Base-by-base conservation (phyloP, 129 eudicot genomes). In the Flaveria robusta region DNA sequence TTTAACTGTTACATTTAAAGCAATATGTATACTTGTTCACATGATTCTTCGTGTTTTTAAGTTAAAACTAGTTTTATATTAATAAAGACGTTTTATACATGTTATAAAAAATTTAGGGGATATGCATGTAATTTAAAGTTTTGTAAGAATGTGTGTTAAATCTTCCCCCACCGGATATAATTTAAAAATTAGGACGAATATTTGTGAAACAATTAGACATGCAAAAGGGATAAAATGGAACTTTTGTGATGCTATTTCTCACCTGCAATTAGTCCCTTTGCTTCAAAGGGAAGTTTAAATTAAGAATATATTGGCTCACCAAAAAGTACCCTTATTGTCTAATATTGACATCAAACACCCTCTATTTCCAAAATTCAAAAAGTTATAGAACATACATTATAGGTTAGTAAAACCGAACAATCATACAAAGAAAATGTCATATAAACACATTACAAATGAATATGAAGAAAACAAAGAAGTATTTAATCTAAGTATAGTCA, bases 241-340 rank as follows among this genome's bases (percentile, higher is more conserved):
- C 52, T 66, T 66, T 66, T 74, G 63, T 55, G 70, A 80, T 45
- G 79, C 47, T 72, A 54, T 63, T 54, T 74, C 43, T 34, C 31
- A 74, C 70, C 72, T 66, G 46, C 62, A 80, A 34, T 23, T 42
- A 54, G 14, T 22, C 22, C 54, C 83, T 74, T 80, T 55, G 79
- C 83, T 80, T 80, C 69, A 68, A 80, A 80, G 79, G 20, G 11
- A 66, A 20, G 79, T 19, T 59, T 79, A 12, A 22, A 7, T n/a
- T 34, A 34, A 34, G 39, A 34, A 27, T 5, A 45, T 43, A 15
- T 1, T 20, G 42, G 14, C 70, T 66, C 43, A 18, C 70, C 64
- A 43, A 79, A 74, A 29, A 41, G 15, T 51, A 72, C 50, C 74
- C 73, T 27, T 76, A 49, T 23, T 79, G 39, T 71, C 22, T 64